Conservation (phyloP, 352 stramenopile species). For the Phytophthora hibernalis region DNA sequence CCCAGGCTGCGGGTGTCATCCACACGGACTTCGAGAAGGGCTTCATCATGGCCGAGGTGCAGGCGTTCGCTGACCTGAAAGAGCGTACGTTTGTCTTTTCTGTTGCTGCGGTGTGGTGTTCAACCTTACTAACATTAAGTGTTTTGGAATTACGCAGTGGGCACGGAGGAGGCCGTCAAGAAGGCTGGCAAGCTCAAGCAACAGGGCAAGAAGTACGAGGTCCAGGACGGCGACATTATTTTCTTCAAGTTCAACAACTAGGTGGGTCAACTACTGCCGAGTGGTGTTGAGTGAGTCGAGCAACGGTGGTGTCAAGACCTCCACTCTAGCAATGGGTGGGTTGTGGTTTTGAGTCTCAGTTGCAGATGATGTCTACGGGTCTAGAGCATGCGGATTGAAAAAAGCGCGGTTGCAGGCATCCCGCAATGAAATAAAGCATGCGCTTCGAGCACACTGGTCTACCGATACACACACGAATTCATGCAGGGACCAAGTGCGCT, state of each 20-base stretch:
- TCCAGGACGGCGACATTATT: constrained; percentile 91
- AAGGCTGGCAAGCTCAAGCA: constrained; percentile 91
- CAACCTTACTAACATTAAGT: constrained; percentile 14
- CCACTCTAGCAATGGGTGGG: constrained; percentile 76
- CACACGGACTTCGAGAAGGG: constrained; percentile 99
- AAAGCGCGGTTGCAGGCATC: constrained; percentile 22
- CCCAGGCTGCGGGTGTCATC: constrained; percentile 98
- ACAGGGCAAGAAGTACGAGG: constrained; percentile 93
- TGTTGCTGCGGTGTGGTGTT: background rate
- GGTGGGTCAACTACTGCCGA: constrained; percentile 26
- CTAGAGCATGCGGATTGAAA: constrained; percentile 36
- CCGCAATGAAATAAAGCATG: constrained; percentile 46
- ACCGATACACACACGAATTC: constrained; percentile 8
- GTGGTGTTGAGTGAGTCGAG: constrained; percentile 30
- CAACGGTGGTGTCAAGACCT: constrained; percentile 7
- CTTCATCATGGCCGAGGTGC: constrained; percentile 97
- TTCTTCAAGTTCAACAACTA: constrained; percentile 95
- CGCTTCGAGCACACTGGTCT: constrained; percentile 35
- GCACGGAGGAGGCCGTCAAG: constrained; percentile 88
- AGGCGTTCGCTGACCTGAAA: constrained; percentile 91
- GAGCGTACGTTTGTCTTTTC: constrained; percentile 67
- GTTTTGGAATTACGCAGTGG: constrained; percentile 49
- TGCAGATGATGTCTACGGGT: constrained; percentile 74
- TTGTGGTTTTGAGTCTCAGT: constrained; percentile 96
- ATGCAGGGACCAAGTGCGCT: constrained; percentile 2